Evolutionary conservation across 768 basidiomycete species (phyloP), one percentile per base, ranked within the genome.

Genomic region (Xerocomellus amylosporus): DNA sequence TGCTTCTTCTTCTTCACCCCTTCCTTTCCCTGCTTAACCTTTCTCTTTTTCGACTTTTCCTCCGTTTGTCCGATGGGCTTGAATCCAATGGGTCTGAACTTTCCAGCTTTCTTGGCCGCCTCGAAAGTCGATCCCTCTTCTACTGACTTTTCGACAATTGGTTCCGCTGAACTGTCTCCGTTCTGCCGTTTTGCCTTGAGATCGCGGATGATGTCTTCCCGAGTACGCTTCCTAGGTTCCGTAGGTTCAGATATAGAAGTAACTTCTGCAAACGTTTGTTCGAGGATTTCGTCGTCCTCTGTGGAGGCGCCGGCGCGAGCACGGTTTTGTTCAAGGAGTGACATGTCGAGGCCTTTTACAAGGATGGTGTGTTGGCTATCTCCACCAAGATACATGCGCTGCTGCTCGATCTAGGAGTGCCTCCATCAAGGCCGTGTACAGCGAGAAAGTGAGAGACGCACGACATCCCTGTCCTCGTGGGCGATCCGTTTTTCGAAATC

Each of bases 341-440:
- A 87, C 59, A 87, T 79, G 66, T 98, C 95, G 43, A 98, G 84
- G 26, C 92, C 92, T 65, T 93, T 96, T 39, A 94, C 90, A 12
- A 94, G 82, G 53, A 94, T 81, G 12, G 90, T 85, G 67, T 95
- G 93, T 54, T 88, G 80, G 39, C 85, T 83, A 67, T 96, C 91
- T 36, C 92, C 90, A 17, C 92, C 92, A 6, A 93, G 81, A 67
- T 89, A 90, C 53, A 76, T 78, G 34, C 93, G 78, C 64, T 91
- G 81, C 50, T 83, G 79, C 51, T 90, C 89, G 17, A 91, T 75
- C 87, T 90, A 58, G n/a, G 41, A 19, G 39, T 12, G 43, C 46
- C n/a, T 56, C 48, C 42, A 49, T 39, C 12, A 49, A 43, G 30
- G 33, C 20, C 2, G 20, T 12, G 20, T 26, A 22, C 1, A 2